Evolutionary conservation across 1,284 basidiomycete species (phyloP), one percentile per base, ranked within the genome.

Genomic region (Cryptococcus maquisensis): DNA sequence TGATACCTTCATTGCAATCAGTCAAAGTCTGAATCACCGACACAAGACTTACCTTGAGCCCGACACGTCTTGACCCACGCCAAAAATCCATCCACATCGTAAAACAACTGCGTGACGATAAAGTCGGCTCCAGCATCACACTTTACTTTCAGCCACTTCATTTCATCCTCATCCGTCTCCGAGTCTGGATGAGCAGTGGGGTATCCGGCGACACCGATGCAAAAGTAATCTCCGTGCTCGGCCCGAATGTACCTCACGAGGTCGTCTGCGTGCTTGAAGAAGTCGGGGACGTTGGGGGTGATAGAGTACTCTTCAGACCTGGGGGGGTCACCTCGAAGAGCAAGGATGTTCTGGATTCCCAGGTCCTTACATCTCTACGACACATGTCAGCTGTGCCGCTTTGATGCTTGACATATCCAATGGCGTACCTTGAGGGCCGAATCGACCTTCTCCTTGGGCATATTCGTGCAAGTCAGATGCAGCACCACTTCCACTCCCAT

Each of bases 391-490:
- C 53, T 43, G 50, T 20, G n/a, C 15, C 16, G 12, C 16, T 47
- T 35, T 43, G 45, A 37, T 55, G n/a, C n/a, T n/a, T n/a, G n/a
- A n/a, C 28, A 38, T 36, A 20, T 32, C 28, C 32, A 42, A 44
- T 28, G 38, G 65, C 77, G 62, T 69, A 95, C 92, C 77, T 83
- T 81, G 45, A 99, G 77, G 20, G 87, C 87, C 41, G 86, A 81
- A 71, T 97, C 91, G 6, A 99, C 84, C 76, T 86, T 85, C 21
- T 88, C 90, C 60, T 87, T 83, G 61, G 86, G 82, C 88, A 96
- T 95, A 74, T 98, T 98, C 20, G 96, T 98, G 78, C 96, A 99
- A 16, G 96, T 98, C 62, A 99, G 75, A 79, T 99, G 96, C 66
- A 99, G 78, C 57, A 98, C 84, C 0, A 91, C 90, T 50, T 88